Percentiles rank a stretch among this genome's conserved stretches.
phyloP scores from a whole-genome alignment of 192 early-diverging fungal species.

The Paraglomus brasilianum region DNA sequence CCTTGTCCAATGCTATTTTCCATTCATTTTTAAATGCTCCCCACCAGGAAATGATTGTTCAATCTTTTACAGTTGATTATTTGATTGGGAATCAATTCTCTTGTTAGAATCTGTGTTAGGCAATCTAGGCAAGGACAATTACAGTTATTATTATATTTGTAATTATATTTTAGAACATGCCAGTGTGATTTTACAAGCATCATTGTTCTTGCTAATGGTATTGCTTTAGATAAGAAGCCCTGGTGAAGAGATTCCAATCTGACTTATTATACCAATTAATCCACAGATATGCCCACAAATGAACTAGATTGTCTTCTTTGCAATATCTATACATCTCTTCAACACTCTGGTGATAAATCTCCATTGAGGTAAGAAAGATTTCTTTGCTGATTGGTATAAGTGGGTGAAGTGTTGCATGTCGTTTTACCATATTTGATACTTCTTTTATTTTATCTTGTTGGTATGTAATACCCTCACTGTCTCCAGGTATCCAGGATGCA shows the following conservation, averaged over 20 bases:
- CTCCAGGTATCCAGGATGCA: neutral
- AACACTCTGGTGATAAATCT: neutral
- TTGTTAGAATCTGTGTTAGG: too few relatives aligned
- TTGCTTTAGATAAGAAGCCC: neutral
- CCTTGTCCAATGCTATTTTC: too few relatives aligned
- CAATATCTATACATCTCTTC: slow-evolving; percentile 11
- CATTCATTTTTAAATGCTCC: too few relatives aligned
- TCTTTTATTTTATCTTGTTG: slow-evolving; percentile 3
- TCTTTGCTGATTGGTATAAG: slow-evolving; percentile 1
- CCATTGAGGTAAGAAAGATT: neutral
- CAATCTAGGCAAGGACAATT: too few relatives aligned
- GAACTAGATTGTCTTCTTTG: neutral
- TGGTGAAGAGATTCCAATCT: neutral
- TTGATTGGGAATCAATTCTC: too few relatives aligned
- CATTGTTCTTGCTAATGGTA: too few relatives aligned
- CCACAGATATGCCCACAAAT: neutral
- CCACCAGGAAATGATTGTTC: too few relatives aligned
- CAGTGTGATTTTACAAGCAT: too few relatives aligned
- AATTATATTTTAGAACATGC: too few relatives aligned
- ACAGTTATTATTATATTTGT: too few relatives aligned
- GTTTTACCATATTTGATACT: slow-evolving; percentile 15
- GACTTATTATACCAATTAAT: slow-evolving; percentile 6
- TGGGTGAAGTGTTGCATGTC: slow-evolving; percentile 4
- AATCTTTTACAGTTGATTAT: too few relatives aligned
- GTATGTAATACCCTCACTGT: neutral